Evolutionary conservation across 176 grass and related monocot species (phyloP).

Genomic region (Raddia guianensis): DNA sequence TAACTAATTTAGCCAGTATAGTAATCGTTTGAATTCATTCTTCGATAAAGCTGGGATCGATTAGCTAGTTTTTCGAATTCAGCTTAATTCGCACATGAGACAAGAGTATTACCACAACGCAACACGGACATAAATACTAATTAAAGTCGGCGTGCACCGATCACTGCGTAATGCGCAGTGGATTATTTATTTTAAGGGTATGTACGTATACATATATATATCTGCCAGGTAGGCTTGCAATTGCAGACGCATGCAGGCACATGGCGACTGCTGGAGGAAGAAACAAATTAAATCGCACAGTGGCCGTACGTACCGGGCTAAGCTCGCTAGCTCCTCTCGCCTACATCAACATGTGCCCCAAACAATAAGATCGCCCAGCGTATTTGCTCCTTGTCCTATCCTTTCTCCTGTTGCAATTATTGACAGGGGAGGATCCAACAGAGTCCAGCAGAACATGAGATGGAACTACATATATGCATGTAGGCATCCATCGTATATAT

Average conservation of each 20-base stretch:
- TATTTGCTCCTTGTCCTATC: constrained; percentile 40
- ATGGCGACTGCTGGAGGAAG: neutral
- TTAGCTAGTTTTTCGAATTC: no score
- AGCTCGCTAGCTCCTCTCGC: neutral
- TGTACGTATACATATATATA: no score
- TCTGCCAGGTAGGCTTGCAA: no score
- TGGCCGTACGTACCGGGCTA: neutral
- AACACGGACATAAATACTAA: no score
- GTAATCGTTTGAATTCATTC: neutral
- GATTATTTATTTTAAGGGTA: no score
- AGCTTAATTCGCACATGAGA: no score
- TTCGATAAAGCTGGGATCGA: no score
- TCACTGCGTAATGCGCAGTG: no score
- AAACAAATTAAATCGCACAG: neutral
- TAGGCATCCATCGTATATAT: constrained; percentile 36
- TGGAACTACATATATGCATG: constrained; percentile 20
- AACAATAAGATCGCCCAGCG: constrained; percentile 38
- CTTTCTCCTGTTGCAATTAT: constrained; percentile 37
- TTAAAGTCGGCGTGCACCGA: no score
- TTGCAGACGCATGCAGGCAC: constrained; percentile 18
- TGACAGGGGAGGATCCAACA: constrained; percentile 43
- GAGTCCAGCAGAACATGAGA: constrained; percentile 42
- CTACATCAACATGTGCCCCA: constrained; percentile 39
- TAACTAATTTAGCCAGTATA: neutral
- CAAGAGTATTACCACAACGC: no score